Evolutionary conservation across 352 stramenopile genomes (phyloP), one percentile per base, ranked within the genome.

Genomic region (Phytophthora tubulina): DNA sequence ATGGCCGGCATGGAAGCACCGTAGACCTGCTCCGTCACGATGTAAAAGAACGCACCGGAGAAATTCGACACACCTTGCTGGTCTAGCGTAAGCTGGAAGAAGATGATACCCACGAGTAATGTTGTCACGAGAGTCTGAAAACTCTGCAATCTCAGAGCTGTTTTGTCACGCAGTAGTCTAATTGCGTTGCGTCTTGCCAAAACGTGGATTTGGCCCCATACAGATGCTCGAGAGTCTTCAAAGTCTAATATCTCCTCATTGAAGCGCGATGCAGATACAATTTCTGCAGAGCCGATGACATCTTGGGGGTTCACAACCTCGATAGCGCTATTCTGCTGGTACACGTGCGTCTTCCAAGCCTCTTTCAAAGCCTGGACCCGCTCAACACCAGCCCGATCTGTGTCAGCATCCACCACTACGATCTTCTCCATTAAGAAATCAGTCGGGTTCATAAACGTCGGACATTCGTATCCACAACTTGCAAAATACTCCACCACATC

Each of bases 361-460:
- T 70, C 51, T 58, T 73, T 77, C 31, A 77, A 45, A 2, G 10
- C 21, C 7, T 35, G 31, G 4, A 77, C 57, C 5, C 70, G 56
- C 27, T 73, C 70, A 6, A 80, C 73, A 17, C 74, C 79, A 3
- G 57, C 52, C 4, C 51, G 31, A 14, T 88, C 80, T 2, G 73
- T 72, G 10, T 82, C 69, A 15, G 61, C 63, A 60, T 86, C 76
- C 35, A 88, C 70, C 17, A 88, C 69, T n/a, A 84, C 78, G 53
- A 88, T 75, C 60, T 86, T 78, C 53, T 78, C 73, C 78, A 86
- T 88, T 30, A 88, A 81, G 49, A 75, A 88, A 36, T 88, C 80
- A 1, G 80, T 72, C 6, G 80, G 80, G 32, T 86, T 88, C 64
- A 81, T 75, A 65, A 83, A 88, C 14, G 67, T 75, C 46, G 80